Percentiles rank a stretch among this genome's conserved stretches.
Conservation (phyloP, 768 basidiomycete species). For the Xerocomus brunneocitrinus region DNA sequence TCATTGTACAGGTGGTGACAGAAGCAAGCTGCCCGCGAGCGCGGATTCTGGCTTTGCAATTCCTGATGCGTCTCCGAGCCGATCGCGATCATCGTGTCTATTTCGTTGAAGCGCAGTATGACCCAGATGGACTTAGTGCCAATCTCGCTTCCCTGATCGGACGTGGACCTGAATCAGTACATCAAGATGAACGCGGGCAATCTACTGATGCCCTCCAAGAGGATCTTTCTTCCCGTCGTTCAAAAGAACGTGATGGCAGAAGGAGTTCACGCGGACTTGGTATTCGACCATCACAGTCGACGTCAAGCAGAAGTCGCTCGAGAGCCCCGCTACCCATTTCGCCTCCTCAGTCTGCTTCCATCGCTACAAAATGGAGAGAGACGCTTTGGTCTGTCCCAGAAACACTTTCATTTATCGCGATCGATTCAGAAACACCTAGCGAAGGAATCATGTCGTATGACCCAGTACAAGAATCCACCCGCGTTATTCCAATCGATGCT, state of each 20-base stretch:
- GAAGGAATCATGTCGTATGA: conserved; percentile 67
- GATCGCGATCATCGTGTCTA: conserved; percentile 88
- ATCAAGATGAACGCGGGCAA: conserved; percentile 25
- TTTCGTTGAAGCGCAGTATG: conserved; percentile 50
- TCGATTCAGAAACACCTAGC: conserved; percentile 57
- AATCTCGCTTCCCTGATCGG: conserved; percentile 63
- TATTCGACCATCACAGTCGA: conserved; percentile 40
- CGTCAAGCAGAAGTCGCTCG: conserved; percentile 59
- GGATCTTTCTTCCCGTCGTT: conserved; percentile 37
- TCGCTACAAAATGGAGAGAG: conserved; percentile 36
- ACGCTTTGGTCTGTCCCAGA: conserved; percentile 72
- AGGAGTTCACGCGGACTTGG: conserved; percentile 50
- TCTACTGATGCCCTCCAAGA: conserved; percentile 23
- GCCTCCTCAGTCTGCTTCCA: conserved; percentile 20
- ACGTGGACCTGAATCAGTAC: conserved; percentile 35
- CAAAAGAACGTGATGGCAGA: conserved; percentile 51
- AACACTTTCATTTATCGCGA: conserved; percentile 48
- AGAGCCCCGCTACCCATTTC: conserved; percentile 40
- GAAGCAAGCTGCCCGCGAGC: conserved; percentile 52
- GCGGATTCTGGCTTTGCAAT: conserved; percentile 72
- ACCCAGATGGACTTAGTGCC: conserved; percentile 52
- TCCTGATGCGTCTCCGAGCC: conserved; percentile 82
- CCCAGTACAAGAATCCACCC: conserved; percentile 38
- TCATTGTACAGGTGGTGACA: conserved; percentile 45
- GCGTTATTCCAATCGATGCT: conserved; percentile 66